These are phyloP conservation scores for Irpex sp. DNA, from an alignment of 1,284 basidiomycete genomes.

Conservation along the genomic window DNA sequence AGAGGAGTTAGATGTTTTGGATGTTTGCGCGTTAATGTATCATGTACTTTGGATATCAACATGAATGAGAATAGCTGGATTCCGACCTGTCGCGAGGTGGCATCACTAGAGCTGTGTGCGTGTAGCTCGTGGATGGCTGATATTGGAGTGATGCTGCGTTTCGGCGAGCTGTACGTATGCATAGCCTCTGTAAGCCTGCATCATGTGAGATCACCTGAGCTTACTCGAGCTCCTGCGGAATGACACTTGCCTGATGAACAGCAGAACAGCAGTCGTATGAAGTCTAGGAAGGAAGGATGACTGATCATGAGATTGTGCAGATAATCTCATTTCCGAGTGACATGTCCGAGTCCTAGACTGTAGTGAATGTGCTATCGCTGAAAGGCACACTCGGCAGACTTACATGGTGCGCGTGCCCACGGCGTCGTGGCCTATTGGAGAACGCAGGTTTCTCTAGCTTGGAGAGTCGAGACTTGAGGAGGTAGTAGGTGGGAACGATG, in stretches of 20 bases:
- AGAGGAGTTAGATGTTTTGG: too few species aligned
- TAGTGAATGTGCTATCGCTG: background rate
- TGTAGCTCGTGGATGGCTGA: too few species aligned
- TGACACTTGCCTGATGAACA: background rate
- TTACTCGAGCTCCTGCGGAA: background rate
- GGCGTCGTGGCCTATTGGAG: background rate
- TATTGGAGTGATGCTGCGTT: background rate
- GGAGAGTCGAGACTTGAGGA: background rate
- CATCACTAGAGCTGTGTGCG: background rate
- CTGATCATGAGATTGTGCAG: background rate
- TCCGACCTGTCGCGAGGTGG: background rate
- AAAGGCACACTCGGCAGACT: background rate
- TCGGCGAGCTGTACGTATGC: background rate
- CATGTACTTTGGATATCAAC: too few species aligned
- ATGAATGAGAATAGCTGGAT: too few species aligned
- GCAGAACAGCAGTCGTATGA: background rate
- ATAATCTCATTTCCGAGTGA: slow-evolving; percentile 2
- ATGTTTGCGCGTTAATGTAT: too few species aligned
- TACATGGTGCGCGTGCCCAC: background rate
- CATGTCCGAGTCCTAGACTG: background rate
- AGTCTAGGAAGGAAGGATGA: background rate
- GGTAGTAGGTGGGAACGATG: background rate
- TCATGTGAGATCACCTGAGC: background rate
- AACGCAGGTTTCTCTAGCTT: background rate
- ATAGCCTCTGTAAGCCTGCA: background rate